Conservation (phyloP, 1,284 basidiomycete genomes). For the Coniferiporia sulphurascens region DNA sequence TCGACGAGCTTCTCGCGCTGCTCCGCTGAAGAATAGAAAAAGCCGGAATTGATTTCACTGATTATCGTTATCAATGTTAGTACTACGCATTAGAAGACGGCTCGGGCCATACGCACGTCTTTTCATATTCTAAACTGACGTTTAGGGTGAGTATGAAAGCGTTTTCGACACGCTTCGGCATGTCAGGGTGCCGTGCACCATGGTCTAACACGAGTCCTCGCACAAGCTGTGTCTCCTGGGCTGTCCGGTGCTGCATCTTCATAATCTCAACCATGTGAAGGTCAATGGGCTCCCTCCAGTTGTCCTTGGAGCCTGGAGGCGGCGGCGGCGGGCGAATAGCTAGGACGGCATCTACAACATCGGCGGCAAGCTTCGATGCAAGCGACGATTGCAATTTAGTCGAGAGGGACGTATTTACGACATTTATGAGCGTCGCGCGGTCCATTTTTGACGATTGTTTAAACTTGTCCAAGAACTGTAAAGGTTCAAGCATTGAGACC, state of each 20-base stretch:
- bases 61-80: conserved; percentile 1
- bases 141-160: conserved; percentile 95
- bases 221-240: conserved; percentile 96
- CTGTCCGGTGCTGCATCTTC: conserved; percentile 99
- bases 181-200: conserved; percentile 96
- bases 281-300: conserved; percentile 88
- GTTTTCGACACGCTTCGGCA: conserved; percentile 98
- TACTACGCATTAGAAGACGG: neutral
- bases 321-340: conserved; percentile 77
- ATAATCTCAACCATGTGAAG: conserved; percentile 99
- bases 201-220: conserved; percentile 94
- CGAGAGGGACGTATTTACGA: conserved; percentile 91
- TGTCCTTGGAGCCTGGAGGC: conserved; percentile 45
- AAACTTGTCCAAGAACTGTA: conserved; percentile 89
- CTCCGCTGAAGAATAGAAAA: conserved; percentile 99
- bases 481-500: neutral
- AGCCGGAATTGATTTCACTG: conserved; percentile 98
- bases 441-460: conserved; percentile 75
- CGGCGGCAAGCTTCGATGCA: conserved; percentile 86
- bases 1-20: conserved; percentile 99
- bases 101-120: conserved; percentile 69
- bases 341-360: conserved; percentile 94
- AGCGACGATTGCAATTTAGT: conserved; percentile 88
- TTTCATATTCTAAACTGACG: conserved; percentile 98
- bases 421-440: conserved; percentile 87